phyloP scores from a whole-genome alignment of 805 yeast genomes.

The Yarrowia sp. region DNA sequence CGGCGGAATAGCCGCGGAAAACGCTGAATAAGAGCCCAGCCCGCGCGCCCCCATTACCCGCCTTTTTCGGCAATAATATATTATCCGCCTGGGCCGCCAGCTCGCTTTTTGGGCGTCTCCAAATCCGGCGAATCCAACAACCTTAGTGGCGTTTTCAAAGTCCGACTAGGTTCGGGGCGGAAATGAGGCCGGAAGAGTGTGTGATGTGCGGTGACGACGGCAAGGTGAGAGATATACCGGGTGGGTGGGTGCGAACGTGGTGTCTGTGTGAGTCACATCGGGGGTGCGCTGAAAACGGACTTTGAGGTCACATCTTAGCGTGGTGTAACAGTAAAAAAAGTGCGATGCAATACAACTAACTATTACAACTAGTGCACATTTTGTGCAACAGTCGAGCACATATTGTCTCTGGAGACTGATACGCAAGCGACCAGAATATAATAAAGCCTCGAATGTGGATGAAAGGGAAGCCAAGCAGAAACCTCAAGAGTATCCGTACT shows the following conservation, averaged over 20 bases:
- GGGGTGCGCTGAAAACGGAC: neutral
- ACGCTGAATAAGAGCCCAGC: neutral
- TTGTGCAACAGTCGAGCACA: slow-evolving; percentile 18
- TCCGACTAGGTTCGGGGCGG: slow-evolving; percentile 26
- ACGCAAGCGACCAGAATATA: slow-evolving; percentile 15
- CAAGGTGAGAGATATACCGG: neutral
- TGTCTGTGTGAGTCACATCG: neutral
- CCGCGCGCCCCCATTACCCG: neutral
- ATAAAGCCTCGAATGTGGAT: no score
- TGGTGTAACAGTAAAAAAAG: slow-evolving; percentile 16
- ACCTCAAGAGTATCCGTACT: no score
- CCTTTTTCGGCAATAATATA: slow-evolving; percentile 8
- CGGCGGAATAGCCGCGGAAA: neutral
- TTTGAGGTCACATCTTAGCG: neutral
- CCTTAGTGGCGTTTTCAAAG: slow-evolving; percentile 28
- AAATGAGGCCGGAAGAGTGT: slow-evolving; percentile 23
- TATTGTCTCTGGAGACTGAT: neutral
- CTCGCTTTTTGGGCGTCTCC: slow-evolving; percentile 9
- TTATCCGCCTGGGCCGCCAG: neutral
- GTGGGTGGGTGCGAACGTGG: no score
- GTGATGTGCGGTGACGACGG: neutral
- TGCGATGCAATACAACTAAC: no score
- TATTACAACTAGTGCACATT: no score
- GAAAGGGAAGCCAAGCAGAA: slow-evolving; percentile 1
- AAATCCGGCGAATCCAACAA: slow-evolving; percentile 29